A percentile compares a stretch with the other conserved stretches of the same genome.
These are phyloP conservation scores for Botrytis fabae DNA, from an alignment of 2,329 filamentous ascomycete species.

Conservation along the genomic window DNA sequence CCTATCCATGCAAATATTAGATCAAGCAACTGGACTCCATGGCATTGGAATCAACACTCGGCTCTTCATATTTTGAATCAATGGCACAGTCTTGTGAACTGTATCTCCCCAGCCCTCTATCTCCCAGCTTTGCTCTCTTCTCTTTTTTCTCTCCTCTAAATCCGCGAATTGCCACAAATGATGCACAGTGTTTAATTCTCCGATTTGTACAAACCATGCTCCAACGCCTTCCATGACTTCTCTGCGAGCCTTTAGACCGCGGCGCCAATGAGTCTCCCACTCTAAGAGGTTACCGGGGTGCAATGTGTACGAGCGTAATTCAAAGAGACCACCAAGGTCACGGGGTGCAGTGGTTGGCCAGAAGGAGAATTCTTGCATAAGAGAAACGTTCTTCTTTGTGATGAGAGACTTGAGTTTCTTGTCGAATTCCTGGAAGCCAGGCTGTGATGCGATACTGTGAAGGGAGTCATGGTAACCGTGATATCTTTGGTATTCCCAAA, in stretches of 20 bases:
- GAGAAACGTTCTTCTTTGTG: constrained; percentile 76
- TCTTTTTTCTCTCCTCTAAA: constrained; percentile 85
- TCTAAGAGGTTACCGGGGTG: constrained; percentile 94
- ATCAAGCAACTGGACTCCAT: constrained; percentile 80
- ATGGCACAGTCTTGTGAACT: constrained; percentile 95
- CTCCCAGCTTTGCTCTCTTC: constrained; percentile 92
- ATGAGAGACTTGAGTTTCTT: constrained; percentile 83
- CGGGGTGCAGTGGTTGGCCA: constrained; percentile 95
- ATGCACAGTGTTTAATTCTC: constrained; percentile 95
- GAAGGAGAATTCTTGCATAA: constrained; percentile 99
- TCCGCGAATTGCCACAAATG: constrained; percentile 99
- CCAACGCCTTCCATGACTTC: constrained; percentile 99
- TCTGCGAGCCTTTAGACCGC: constrained; percentile 82
- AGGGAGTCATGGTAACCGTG: constrained; percentile 92
- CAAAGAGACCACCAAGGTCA: constrained; percentile 87
- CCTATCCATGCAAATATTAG: not conserved
- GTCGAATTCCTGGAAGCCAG: constrained; percentile 83
- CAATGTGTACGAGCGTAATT: constrained; percentile 93
- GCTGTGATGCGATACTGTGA: constrained; percentile 78
- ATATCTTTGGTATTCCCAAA: constrained; percentile 99
- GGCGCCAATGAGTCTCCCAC: constrained; percentile 98
- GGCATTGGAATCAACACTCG: constrained; percentile 90
- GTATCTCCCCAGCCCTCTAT: constrained; percentile 96
- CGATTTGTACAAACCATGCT: constrained; percentile 98
- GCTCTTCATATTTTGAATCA: constrained; percentile 97